Base-by-base conservation (phyloP, 1,284 basidiomycete genomes). In the Spongiforma sp. region DNA sequence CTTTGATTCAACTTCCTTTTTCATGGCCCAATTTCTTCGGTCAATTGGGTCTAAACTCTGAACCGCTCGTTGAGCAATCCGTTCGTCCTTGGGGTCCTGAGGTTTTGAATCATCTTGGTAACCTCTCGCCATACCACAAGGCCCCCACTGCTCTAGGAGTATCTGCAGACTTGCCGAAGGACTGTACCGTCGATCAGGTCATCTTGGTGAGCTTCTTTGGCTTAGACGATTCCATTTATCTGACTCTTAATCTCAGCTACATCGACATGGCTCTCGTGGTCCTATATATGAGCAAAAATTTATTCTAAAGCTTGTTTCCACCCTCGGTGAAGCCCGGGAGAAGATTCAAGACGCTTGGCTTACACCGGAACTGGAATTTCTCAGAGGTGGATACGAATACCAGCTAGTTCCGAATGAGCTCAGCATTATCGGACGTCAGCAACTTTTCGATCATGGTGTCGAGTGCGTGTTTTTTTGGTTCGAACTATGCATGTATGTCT, bases 111-210 rank as follows among this genome's bases (percentile, higher is more conserved):
- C 24, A 11, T 37, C 24, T 56, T 14, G 54, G 54, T 26, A 56
- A 56, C 28, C 26, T 37, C 37, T 56, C 54, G 15, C 54, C 54
- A 11, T 56, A 56, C 26, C 54, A 56, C 34, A 26, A 37, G 36
- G 54, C 26, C 24, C 80, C 81, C 6, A 63, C 73, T 14, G 72
- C 75, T 26, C 59, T 57, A 15, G 77, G 78, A 9, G 69, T 83
- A 36, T 72, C 71, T 55, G 71, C 62, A 58, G 67, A 76, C 28
- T 71, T 84, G 11, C 81, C 83, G 15, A 73, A 67, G 11, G 82
- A 82, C 65, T 84, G 82, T 65, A 74, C 64, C 39, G 80, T 84
- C 41, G 77, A 81, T 37, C 81, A 81, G 71, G 79, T 83, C 64
- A 75, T 82, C 69, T 67, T 80, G 69, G 72, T 68, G 58, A 63